Base-by-base conservation (phyloP, 192 early-diverging fungal genomes). In the Neocallimastix lanati region DNA sequence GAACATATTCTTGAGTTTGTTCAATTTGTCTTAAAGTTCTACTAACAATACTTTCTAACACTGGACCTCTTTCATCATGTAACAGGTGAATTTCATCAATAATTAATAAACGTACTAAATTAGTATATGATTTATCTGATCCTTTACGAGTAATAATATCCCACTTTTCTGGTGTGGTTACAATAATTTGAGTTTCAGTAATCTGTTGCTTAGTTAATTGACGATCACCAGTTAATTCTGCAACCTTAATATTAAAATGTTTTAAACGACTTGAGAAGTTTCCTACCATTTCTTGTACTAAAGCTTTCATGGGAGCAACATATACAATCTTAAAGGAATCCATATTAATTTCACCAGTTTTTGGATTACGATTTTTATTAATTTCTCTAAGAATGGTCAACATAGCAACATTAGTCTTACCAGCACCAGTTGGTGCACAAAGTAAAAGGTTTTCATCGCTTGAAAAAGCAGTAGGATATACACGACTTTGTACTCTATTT, bases 131-230 rank as follows among this genome's bases (percentile, higher is more conserved):
- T 79, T 92, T 88, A 84, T 94, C 97, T 12, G 95, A 94, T 29
- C 94, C 96, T 84, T 97, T 97, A 80, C 97, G 93, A 37, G 97
- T 99, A 35, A 96, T 94, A 29, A 99, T 93, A 84, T 99, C 97
- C 97, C 97, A 99, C 83, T 99, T 99, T 84, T 99, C 97, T 13
- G 97, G 97, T 6, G 97, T 99, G 3, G 97, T 98, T 33, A 99
- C 92, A 83, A 99, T 98, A 82, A 99, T 91, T 79, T 98, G 95
- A 3, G 97, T 99, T 76, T 95, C 93, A 13, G 95, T 87, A 77
- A 99, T 96, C 84, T 98, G 96, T 82, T 94, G 92, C 83, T 97
- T 96, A n/a, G 95, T 99, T 58, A 99, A 86, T 84, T 96, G 94
- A 15, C 93, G 90, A 88, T 99, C 97, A 27, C 97, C 97, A 27